Evolutionary conservation across 257 asterid genomes (phyloP).

Genomic region (Solanum appendiculatum): DNA sequence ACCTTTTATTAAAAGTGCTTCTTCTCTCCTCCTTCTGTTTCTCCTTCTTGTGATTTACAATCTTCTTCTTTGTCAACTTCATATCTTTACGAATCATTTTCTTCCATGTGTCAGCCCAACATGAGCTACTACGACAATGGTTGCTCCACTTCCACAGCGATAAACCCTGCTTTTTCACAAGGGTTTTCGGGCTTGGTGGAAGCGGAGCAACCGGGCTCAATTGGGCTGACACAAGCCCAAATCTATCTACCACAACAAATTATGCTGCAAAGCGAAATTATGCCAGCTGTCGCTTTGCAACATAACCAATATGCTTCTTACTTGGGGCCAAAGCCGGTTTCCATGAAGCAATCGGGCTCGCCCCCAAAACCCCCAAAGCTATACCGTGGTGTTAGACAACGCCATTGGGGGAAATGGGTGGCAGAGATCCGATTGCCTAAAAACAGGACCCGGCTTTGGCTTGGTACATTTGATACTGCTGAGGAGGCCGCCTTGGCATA

Average conservation of each 20-base stretch:
- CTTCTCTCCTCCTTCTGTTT: neutral
- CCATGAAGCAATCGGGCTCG: conserved; percentile 48
- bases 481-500: conserved; percentile 11
- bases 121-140: neutral
- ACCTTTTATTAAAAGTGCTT: conserved; percentile 86
- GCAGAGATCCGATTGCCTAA: conserved; percentile 16
- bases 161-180: conserved; percentile 1
- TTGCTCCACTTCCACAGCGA: conserved; percentile 2
- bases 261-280: too few species aligned
- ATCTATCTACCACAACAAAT: conserved; percentile 2
- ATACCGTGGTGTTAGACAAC: conserved; percentile 14
- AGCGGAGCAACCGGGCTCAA: conserved; percentile 14
- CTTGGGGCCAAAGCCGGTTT: conserved; percentile 43
- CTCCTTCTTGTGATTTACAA: neutral
- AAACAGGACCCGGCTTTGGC: conserved; percentile 6
- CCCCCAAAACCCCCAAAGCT: conserved; percentile 9
- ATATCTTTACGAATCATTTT: conserved; percentile 20
- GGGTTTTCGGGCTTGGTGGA: neutral
- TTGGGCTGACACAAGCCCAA: conserved; percentile 45
- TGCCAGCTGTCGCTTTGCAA: conserved; percentile 4
- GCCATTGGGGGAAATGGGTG: conserved; percentile 22
- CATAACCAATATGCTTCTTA: conserved; percentile 1
- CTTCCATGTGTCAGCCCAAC: neutral
- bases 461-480: conserved; percentile 10
- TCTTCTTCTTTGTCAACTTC: neutral